phyloP scores from a whole-genome alignment of 352 stramenopile species.

The Phytophthora gonapodyides region DNA sequence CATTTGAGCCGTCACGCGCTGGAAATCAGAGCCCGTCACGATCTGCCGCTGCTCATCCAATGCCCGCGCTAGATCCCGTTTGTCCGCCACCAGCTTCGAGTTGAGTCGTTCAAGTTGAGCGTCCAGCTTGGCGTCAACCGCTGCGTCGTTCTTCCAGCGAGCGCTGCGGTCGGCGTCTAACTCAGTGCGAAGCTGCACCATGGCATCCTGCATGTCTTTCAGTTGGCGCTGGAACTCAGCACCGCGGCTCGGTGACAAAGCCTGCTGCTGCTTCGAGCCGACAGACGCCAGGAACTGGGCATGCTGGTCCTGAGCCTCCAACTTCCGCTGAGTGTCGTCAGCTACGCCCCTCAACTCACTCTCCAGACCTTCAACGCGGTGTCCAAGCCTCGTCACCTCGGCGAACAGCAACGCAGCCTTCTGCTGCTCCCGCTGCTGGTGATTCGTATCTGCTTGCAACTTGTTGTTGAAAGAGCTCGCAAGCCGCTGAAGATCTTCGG shows the following conservation, averaged over 20 bases:
- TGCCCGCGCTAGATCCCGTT: conserved; percentile 51
- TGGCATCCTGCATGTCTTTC: conserved; percentile 39
- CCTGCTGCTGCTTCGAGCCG: conserved; percentile 43
- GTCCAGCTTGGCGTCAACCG: conserved; percentile 47
- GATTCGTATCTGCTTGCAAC: conserved; percentile 50
- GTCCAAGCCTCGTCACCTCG: conserved; percentile 57
- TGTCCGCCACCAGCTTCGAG: conserved; percentile 49
- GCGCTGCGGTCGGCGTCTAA: conserved; percentile 63
- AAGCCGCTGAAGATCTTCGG: conserved; percentile 63
- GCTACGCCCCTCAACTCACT: conserved; percentile 28
- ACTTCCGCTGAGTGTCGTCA: conserved; percentile 42
- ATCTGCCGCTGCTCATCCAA: conserved; percentile 63
- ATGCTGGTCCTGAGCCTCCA: conserved; percentile 57
- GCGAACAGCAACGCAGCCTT: conserved; percentile 74
- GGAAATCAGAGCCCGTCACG: conserved; percentile 46
- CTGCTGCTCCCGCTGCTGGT: conserved; percentile 68
- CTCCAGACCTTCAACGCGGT: conserved; percentile 52
- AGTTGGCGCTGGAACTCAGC: conserved; percentile 38
- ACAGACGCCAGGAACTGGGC: conserved; percentile 29
- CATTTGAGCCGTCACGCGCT: conserved; percentile 54
- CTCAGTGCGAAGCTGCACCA: conserved; percentile 55
- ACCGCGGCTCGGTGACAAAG: conserved; percentile 16
- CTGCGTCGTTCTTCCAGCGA: conserved; percentile 51
- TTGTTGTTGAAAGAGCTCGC: conserved; percentile 60
- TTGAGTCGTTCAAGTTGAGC: conserved; percentile 52